Percentiles rank a stretch among this genome's conserved stretches.
Evolutionary conservation across 169 alveolate genomes (phyloP).

Genomic region (Cryptosporidium felis): DNA sequence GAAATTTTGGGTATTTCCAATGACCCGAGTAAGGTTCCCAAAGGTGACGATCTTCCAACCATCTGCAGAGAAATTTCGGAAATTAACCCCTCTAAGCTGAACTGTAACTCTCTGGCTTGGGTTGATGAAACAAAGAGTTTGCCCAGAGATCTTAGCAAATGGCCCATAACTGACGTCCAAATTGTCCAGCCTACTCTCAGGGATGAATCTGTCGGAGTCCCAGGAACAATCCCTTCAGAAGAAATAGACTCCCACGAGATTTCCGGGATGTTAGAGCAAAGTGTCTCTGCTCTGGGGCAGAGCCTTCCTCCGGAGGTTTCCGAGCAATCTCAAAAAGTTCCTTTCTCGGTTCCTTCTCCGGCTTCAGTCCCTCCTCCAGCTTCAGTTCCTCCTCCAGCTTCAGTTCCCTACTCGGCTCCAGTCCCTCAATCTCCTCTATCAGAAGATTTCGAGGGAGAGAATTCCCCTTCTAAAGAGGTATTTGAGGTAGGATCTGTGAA

Average conservation of each 20-base stretch:
- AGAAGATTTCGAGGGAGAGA: not conserved
- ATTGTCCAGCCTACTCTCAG: constrained; percentile 22
- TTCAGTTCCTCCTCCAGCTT: not conserved
- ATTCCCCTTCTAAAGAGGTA: not conserved
- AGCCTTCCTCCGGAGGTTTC: too few relatives aligned
- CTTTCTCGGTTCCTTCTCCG: not conserved
- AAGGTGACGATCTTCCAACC: not conserved
- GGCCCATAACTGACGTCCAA: constrained; percentile 55
- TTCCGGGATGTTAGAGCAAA: too few relatives aligned
- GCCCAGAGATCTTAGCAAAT: constrained; percentile 45
- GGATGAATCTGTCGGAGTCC: not conserved
- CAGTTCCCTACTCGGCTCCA: not conserved
- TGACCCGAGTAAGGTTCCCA: not conserved
- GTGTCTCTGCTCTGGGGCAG: too few relatives aligned
- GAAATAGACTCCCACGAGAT: too few relatives aligned
- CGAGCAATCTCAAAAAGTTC: too few relatives aligned
- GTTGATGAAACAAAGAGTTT: not conserved
- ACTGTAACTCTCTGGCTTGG: constrained; percentile 61
- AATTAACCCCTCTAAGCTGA: constrained; percentile 22
- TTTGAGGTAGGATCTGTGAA: constrained; percentile 7
- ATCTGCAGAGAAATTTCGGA: constrained; percentile 26
- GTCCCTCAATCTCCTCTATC: not conserved
- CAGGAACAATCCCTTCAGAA: not conserved
- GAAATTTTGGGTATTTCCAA: not conserved
- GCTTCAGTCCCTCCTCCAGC: not conserved